A percentile compares a stretch with the other conserved stretches of the same genome.
Evolutionary conservation across 1,284 basidiomycete genomes (phyloP).

Genomic region (Apiotrichum domesticum): DNA sequence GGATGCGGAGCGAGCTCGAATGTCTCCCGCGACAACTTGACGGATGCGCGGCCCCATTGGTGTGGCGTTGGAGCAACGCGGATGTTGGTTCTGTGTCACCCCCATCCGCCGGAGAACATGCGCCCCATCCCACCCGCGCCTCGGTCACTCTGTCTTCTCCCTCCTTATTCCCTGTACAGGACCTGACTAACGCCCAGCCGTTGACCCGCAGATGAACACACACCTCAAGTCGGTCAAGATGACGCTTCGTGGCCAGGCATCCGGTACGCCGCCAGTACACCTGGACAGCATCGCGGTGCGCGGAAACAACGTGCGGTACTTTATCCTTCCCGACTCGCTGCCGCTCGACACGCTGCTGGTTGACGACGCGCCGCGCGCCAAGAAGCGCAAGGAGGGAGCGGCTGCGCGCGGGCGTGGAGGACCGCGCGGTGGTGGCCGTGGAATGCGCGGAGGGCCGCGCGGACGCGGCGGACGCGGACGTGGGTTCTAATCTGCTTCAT

Average conservation of each 20-base stretch:
- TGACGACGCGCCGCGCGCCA: constrained; percentile 95
- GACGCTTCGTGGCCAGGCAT: constrained; percentile 70
- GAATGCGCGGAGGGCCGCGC: constrained; percentile 27
- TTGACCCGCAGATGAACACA: constrained; percentile 97
- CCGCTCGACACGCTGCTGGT: constrained; percentile 94
- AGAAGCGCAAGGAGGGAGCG: constrained; percentile 55
- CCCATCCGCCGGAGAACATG: too few relatives aligned
- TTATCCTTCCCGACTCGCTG: constrained; percentile 90
- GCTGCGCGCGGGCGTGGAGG: constrained; percentile 30
- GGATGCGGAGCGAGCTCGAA: background rate
- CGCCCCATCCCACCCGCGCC: too few relatives aligned
- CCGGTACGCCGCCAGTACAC: constrained; percentile 46
- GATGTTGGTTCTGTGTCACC: too few relatives aligned
- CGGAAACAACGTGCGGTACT: constrained; percentile 79
- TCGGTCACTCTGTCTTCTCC: background rate
- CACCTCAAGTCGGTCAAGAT: constrained; percentile 96
- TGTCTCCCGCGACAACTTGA: too few relatives aligned
- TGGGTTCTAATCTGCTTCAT: constrained; percentile 24
- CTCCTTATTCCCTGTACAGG: background rate
- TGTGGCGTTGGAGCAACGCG: too few relatives aligned
- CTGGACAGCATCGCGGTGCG: constrained; percentile 85
- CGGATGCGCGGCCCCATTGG: too few relatives aligned
- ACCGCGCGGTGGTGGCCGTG: constrained; percentile 24
- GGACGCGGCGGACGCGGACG: constrained; percentile 31
- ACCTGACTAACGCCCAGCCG: constrained; percentile 53